These are phyloP conservation scores for Monosporascus cannonballus DNA, from an alignment of 2,329 filamentous ascomycete species.

Conservation along the genomic window DNA sequence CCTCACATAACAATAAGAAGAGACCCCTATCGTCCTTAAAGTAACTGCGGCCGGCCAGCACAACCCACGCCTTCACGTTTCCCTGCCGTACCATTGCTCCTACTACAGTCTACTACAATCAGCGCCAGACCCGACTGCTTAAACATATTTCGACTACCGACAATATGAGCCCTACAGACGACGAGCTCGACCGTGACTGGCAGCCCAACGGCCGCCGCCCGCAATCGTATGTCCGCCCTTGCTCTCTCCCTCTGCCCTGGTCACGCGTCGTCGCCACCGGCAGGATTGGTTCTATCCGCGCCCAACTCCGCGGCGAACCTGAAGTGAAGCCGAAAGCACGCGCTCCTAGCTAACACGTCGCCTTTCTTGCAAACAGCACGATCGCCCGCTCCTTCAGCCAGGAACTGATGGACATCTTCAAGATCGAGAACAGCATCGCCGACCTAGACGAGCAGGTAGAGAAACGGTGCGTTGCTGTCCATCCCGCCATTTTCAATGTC, in stretches of 20 bases:
- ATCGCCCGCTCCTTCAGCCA: constrained; percentile 82
- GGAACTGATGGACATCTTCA: constrained; percentile 84
- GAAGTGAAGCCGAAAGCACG: constrained; percentile 1
- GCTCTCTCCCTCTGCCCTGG: constrained; percentile 38
- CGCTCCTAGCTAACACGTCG: constrained; percentile 14
- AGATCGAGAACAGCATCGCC: constrained; percentile 72
- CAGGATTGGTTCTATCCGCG: no score
- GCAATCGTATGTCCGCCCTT: constrained; percentile 71
- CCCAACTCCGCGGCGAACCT: background rate
- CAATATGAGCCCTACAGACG: constrained; percentile 46
- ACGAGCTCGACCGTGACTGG: constrained; percentile 71
- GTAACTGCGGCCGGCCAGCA: background rate
- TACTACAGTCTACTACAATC: no score
- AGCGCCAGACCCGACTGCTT: background rate
- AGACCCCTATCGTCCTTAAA: no score
- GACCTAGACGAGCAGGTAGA: constrained; percentile 70
- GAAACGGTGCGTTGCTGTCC: constrained; percentile 62
- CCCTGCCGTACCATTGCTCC: no score
- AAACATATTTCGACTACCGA: constrained; percentile 1
- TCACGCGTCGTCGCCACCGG: no score
- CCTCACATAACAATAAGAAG: no score
- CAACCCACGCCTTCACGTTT: background rate
- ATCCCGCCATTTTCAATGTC: background rate
- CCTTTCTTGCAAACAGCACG: constrained; percentile 49
- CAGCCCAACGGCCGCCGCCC: constrained; percentile 72